Conservation (phyloP, 2,329 filamentous ascomycete genomes). For the Diaporthe vexans region DNA sequence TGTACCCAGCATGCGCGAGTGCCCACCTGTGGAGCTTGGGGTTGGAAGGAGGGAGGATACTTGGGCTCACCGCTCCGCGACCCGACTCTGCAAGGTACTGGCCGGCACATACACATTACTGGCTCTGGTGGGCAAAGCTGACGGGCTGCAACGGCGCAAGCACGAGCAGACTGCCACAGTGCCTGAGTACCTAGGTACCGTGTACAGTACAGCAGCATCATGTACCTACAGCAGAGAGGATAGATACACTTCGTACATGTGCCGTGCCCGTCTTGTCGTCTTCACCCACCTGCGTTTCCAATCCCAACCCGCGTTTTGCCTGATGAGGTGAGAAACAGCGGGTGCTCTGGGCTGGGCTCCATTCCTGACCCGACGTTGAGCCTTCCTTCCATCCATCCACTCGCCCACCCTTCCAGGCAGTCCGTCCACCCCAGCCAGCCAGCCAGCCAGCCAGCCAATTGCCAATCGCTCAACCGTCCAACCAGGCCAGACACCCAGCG, state of each 20-base stretch:
- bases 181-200: no score
- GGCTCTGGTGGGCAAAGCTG: background rate
- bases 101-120: background rate
- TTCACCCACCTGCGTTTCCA: slow-evolving; percentile 23
- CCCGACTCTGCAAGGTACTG: slow-evolving; percentile 19
- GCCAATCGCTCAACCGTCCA: background rate
- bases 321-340: slow-evolving; percentile 33
- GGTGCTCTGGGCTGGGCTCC: slow-evolving; percentile 28
- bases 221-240: no score
- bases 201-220: no score
- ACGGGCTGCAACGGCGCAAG: slow-evolving; percentile 3
- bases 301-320: slow-evolving; percentile 30
- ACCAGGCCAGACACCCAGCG: background rate
- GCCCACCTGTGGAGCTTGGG: slow-evolving; percentile 30
- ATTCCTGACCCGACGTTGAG: slow-evolving; percentile 22
- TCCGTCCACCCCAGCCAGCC: slow-evolving; percentile 7
- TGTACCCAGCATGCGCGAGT: slow-evolving; percentile 7
- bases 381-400: slow-evolving; percentile 12
- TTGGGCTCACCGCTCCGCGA: slow-evolving; percentile 28
- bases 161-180: background rate
- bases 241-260: background rate
- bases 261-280: slow-evolving; percentile 22
- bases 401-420: slow-evolving; percentile 1
- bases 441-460: background rate
- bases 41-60: slow-evolving; percentile 6